Base-by-base conservation (phyloP, 2,329 filamentous ascomycete species). In the Penicillium sp. region DNA sequence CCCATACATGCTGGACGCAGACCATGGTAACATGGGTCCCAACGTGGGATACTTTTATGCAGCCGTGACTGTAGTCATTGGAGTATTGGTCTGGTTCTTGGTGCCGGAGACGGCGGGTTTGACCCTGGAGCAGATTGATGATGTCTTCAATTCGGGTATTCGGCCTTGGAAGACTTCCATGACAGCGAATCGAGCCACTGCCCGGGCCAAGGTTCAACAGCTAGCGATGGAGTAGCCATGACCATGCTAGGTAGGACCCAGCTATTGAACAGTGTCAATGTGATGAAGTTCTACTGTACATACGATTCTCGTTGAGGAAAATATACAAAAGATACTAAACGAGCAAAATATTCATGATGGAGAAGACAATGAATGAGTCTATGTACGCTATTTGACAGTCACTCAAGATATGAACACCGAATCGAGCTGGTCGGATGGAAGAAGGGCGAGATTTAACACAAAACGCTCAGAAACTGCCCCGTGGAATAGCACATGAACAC, bases 31-130 rank as follows among this genome's bases (percentile, higher is more conserved):
- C 42, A 71, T 71, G 70, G 70, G 70, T 1, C 37, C 69, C 3
- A 70, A 64, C 52, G 71, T 73, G n/a, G 70, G 71, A 1, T 73
- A 73, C 40, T 73, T 73, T 43, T 73, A 73, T 51, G 68, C 66
- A 1, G 68, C 61, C 0, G 63, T 71, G 2, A 68, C 68, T 1
- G 58, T 65, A 3, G 55, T 65, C 2, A 63, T 70, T 30, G 53
- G 55, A 4, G 28, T 56, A 2, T 58, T 70, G 26, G 60, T 61
- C 1, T 71, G 63, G 30, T 42, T 68, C 3, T 52, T 71, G 11
- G 67, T 73, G 4, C 71, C 70, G 1, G 71, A 73, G 55, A 72
- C 68, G 38, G 68, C 68, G 10, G 55, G 58, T 22, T 57, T 73
- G 30, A 69, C 70, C 0, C 57, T 73, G 35, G 71, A 73, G 61